A percentile compares a stretch with the other conserved stretches of the same genome.
Evolutionary conservation across 371 early-diverging fungal genomes (phyloP).

Genomic region (Pancytospora philotis): DNA sequence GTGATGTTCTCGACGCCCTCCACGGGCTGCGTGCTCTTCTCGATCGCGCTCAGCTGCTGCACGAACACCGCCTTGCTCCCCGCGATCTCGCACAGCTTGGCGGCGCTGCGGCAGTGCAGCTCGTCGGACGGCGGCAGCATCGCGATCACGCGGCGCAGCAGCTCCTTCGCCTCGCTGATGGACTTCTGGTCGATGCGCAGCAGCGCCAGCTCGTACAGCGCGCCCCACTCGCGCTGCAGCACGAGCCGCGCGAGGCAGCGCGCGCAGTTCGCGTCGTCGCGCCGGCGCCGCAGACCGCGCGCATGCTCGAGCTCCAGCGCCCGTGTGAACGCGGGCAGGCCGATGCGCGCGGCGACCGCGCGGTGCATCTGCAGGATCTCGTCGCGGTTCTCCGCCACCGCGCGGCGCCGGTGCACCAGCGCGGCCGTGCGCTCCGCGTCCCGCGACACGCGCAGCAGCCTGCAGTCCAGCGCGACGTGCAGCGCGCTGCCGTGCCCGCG

Average conservation of each 20-base stretch:
- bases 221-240: constrained; percentile 47
- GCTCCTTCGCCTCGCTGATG: constrained; percentile 43
- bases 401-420: constrained; percentile 7
- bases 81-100: constrained; percentile 34
- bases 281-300: constrained; percentile 16
- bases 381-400: constrained; percentile 5
- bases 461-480: background rate
- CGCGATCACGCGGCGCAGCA: constrained; percentile 38
- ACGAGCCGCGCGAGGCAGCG: constrained; percentile 38
- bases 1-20: background rate
- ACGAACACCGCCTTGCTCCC: constrained; percentile 25
- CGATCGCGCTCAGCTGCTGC: constrained; percentile 10
- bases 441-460: background rate
- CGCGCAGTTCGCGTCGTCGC: constrained; percentile 24
- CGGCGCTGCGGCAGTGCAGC: constrained; percentile 17
- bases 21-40: background rate
- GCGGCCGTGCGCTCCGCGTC: background rate
- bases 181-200: constrained; percentile 39
- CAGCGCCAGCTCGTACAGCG: constrained; percentile 51
- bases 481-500: constrained; percentile 1
- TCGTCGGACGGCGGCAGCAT: constrained; percentile 13
- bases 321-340: constrained; percentile 1
- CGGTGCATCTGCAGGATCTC: constrained; percentile 15
- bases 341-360: constrained; percentile 7
- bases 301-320: constrained; percentile 27